These are phyloP conservation scores for Zygosaccharomyces gambellarensis DNA, from an alignment of 805 yeast genomes.

Conservation along the genomic window DNA sequence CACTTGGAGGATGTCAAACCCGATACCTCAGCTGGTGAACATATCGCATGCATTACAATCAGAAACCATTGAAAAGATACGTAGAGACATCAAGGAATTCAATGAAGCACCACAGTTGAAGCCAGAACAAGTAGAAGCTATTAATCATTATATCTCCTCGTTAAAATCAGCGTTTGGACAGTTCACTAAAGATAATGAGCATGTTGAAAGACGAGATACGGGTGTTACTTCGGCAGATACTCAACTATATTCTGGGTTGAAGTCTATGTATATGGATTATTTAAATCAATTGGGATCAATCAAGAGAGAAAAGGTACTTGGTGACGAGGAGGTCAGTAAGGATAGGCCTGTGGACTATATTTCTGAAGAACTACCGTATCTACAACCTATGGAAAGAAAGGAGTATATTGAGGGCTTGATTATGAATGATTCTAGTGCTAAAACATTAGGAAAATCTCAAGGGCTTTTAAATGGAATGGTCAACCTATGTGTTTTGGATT, in stretches of 20 bases:
- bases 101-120: constrained; percentile 13
- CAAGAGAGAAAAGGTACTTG: constrained; percentile 13
- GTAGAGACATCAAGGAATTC: constrained; percentile 23
- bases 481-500: constrained; percentile 25
- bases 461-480: constrained; percentile 18
- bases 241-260: constrained; percentile 29
- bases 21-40: constrained; percentile 32
- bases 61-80: constrained; percentile 26
- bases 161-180: constrained; percentile 22
- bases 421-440: constrained; percentile 9
- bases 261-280: constrained; percentile 32
- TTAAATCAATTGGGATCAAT: constrained; percentile 23
- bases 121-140: constrained; percentile 14
- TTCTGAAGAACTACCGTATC: constrained; percentile 23
- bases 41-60: constrained; percentile 32
- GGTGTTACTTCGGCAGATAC: constrained; percentile 27
- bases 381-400: constrained; percentile 26
- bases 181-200: constrained; percentile 30
- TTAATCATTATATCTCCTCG: constrained; percentile 22
- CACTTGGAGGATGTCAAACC: constrained; percentile 17
- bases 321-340: constrained; percentile 10
- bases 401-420: constrained; percentile 24
- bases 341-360: constrained; percentile 19
- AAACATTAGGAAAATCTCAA: constrained; percentile 9
- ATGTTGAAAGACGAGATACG: constrained; percentile 19